These are phyloP conservation scores for Aspergillus sergii DNA, from an alignment of 2,329 filamentous ascomycete genomes.

Conservation along the genomic window DNA sequence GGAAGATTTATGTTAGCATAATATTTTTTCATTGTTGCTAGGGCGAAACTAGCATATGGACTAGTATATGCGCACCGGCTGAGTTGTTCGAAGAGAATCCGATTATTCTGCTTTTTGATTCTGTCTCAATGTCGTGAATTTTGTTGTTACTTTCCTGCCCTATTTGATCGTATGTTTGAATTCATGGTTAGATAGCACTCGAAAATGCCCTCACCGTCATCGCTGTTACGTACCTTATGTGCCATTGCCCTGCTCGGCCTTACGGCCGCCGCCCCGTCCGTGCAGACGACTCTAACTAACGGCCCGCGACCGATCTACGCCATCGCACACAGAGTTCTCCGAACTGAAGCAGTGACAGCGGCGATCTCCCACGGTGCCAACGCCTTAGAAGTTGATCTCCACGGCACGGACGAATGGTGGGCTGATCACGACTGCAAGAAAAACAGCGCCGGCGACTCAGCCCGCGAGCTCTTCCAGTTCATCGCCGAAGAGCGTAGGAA, in stretches of 20 bases:
- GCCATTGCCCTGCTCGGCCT: background rate
- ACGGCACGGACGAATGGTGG: slow-evolving; percentile 21
- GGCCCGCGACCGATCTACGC: slow-evolving; percentile 36
- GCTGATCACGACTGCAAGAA: slow-evolving; percentile 20
- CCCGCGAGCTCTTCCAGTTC: slow-evolving; percentile 14
- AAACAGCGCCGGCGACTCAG: slow-evolving; percentile 5
- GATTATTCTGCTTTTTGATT: background rate
- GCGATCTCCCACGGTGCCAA: slow-evolving; percentile 24
- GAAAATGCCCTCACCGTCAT: background rate
- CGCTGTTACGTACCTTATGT: background rate
- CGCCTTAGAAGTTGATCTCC: slow-evolving; percentile 24
- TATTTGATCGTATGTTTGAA: background rate
- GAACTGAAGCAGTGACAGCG: slow-evolving; percentile 9
- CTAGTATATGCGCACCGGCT: background rate
- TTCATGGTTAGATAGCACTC: background rate
- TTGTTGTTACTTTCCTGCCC: background rate
- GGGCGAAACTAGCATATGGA: background rate
- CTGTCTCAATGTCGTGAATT: background rate
- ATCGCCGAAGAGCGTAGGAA: slow-evolving; percentile 15
- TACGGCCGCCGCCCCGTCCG: background rate
- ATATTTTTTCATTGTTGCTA: background rate
- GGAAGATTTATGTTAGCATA: background rate
- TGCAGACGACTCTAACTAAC: background rate
- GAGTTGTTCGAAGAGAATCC: background rate
- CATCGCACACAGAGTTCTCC: slow-evolving; percentile 47